Evolutionary conservation across 306 rosid genomes (phyloP).

Genomic region (Carpinus fangiana): DNA sequence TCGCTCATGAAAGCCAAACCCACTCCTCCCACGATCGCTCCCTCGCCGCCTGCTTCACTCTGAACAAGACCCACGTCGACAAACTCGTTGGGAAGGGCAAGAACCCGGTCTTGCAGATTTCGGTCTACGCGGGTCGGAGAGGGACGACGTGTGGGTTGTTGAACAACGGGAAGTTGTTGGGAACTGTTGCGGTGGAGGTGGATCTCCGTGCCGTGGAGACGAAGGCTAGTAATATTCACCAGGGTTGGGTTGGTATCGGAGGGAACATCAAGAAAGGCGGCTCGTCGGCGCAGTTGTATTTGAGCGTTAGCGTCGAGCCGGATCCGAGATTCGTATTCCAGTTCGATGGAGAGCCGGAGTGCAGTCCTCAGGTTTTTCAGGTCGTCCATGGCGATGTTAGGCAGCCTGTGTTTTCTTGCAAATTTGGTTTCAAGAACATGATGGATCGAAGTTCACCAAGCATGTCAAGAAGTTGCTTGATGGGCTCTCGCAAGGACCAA

Average conservation of each 20-base stretch:
- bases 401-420: slow-evolving; percentile 78
- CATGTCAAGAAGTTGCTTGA: slow-evolving; percentile 54
- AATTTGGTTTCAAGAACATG: slow-evolving; percentile 62
- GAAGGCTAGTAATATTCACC: slow-evolving; percentile 39
- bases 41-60: slow-evolving; percentile 61
- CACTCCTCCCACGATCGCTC: slow-evolving; percentile 39
- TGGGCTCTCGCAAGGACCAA: slow-evolving; percentile 53
- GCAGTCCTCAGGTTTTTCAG: slow-evolving; percentile 73
- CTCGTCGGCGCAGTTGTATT: slow-evolving; percentile 58
- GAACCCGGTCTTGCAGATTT: slow-evolving; percentile 45
- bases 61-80: slow-evolving; percentile 60
- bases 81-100: slow-evolving; percentile 37
- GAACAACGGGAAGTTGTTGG: slow-evolving; percentile 51
- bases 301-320: slow-evolving; percentile 66
- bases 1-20: slow-evolving; percentile 36
- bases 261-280: slow-evolving; percentile 48
- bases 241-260: slow-evolving; percentile 57
- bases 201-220: slow-evolving; percentile 41
- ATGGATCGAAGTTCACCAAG: slow-evolving; percentile 49
- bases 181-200: slow-evolving; percentile 49
- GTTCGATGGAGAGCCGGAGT: slow-evolving; percentile 75
- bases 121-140: slow-evolving; percentile 56
- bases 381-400: slow-evolving; percentile 61
- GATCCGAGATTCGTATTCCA: slow-evolving; percentile 76
- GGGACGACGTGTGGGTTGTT: slow-evolving; percentile 66